Base-by-base conservation (phyloP, 2,329 filamentous ascomycete species). In the Salinomyces thailandicus region DNA sequence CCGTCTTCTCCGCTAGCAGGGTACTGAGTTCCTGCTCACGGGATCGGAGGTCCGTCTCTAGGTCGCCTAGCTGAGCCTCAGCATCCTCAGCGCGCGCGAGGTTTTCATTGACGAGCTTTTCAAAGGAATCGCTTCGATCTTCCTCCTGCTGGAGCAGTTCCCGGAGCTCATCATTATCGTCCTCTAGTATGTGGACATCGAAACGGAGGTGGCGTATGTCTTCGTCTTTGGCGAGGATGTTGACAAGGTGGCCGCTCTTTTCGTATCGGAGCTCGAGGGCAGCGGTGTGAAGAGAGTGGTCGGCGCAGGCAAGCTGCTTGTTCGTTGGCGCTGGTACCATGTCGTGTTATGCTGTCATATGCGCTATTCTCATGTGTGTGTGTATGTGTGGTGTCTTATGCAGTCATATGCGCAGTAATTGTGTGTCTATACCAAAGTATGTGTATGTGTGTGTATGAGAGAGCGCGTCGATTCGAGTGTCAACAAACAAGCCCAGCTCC, bases 211-310 rank as follows among this genome's bases (percentile, higher is more conserved):
- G 72, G 32, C 87, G 77, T 26, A 75, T 68, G 41, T 79, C 75
- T 58, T 96, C 87, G 46, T 85, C 77, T 51, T 83, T 82, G 47
- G 75, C 64, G 37, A 93, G 68, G 8, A 79, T 65, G 36, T 83
- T 73, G 22, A 81, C 72, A 37, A 77, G 68, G 48, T 80, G 76
- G 37, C 73, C 61, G 46, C 71, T 73, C 41, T 72, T 69, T 47
- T 81, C 75, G 56, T 87, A 84, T 49, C 74, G 74, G 42, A 81
- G 62, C 55, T 93, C 84, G 36, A 86, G 70, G 12, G 57, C 59
- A 28, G 67, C 58, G 31, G 68, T 72, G 38, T 66, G 64, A 31
- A 77, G 61, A 27, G 69, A 63, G 53, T 71, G 64, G 46, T 70
- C 60, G n/a, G n/a, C n/a, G 46, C 35, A 39, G n/a, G 41, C 36